Base-by-base conservation (phyloP, 2,329 filamentous ascomycete genomes). In the Colletotrichum lupini region DNA sequence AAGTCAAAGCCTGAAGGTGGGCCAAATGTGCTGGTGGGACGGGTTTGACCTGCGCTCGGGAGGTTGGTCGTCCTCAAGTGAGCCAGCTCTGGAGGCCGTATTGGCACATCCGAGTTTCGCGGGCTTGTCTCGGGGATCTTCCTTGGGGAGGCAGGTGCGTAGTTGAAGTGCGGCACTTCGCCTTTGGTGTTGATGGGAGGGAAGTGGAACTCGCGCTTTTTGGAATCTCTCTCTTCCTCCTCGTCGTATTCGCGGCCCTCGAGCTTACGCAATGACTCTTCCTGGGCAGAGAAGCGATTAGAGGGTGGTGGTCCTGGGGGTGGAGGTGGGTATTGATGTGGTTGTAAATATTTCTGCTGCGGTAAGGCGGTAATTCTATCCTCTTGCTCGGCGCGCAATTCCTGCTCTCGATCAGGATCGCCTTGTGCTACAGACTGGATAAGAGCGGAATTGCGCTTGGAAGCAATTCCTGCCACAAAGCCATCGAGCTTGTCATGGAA, bases 401-500 rank as follows among this genome's bases (percentile, higher is more conserved):
- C 92, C 66, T 91, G 91, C 81, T 97, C 95, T 56, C 92, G 89
- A n/a, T 95, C 93, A 1, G 88, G 86, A 75, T 98, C 93, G 22
- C 94, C 94, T 74, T 91, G 90, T 1, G 95, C 94, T 83, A 96
- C 95, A 72, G 95, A 92, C 75, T 92, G 89, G 74, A 98, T 97
- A 57, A 95, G 85, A 2, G 94, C 92, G 5, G 94, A 97, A 84
- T 95, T 95, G 67, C 95, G 91, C 81, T 97, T 97, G 65, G 93
- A 93, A 4, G 94, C 95, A 68, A 97, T 94, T 57, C 93, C 94
- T 32, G 95, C 93, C 52, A 98, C 94, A 68, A 95, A 95, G 24
- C 94, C 93, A 81, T 97, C 95, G 69, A 98, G 90, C 81, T 93
- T 95, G 82, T 97, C 94, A 80, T 97, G 94, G 77, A 97, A 92